Evolutionary conservation across 352 stramenopile species (phyloP).

Genomic region (Aphanomyces astaci): DNA sequence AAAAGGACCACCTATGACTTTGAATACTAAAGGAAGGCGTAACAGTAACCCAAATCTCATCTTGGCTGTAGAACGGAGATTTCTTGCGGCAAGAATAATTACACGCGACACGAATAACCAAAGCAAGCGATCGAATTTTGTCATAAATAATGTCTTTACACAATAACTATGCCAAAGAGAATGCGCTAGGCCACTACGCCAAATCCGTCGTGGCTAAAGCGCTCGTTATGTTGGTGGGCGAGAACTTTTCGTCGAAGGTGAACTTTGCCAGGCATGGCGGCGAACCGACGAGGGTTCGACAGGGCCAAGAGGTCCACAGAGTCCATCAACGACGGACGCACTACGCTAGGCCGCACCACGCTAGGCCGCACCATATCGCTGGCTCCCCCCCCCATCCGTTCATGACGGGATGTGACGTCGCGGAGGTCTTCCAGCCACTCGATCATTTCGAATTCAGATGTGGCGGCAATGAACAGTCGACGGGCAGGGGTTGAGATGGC

Average conservation of each 20-base stretch:
- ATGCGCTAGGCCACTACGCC: neutral
- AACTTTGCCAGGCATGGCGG: neutral
- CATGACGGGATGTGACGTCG: neutral
- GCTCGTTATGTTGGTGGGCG: neutral
- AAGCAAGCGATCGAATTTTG: too few species aligned
- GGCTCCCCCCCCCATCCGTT: neutral
- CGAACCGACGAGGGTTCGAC: neutral
- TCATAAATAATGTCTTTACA: neutral
- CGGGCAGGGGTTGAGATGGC: conserved; percentile 54
- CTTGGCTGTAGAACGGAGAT: too few species aligned
- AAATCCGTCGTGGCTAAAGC: neutral
- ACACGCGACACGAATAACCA: too few species aligned
- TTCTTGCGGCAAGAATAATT: too few species aligned
- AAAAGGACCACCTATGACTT: too few species aligned
- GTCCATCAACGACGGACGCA: conserved; percentile 6
- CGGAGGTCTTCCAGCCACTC: conserved; percentile 56
- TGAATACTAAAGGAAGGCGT: too few species aligned
- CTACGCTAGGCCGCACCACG: neutral
- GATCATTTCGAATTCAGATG: conserved; percentile 82
- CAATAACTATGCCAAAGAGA: neutral
- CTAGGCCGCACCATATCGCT: neutral
- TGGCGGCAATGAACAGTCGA: conserved; percentile 54
- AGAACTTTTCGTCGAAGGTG: neutral
- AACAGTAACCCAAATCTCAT: too few species aligned
- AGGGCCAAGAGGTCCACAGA: neutral